phyloP scores from a whole-genome alignment of 31 red algal genomes.

The Asparagopsis taxiformis region DNA sequence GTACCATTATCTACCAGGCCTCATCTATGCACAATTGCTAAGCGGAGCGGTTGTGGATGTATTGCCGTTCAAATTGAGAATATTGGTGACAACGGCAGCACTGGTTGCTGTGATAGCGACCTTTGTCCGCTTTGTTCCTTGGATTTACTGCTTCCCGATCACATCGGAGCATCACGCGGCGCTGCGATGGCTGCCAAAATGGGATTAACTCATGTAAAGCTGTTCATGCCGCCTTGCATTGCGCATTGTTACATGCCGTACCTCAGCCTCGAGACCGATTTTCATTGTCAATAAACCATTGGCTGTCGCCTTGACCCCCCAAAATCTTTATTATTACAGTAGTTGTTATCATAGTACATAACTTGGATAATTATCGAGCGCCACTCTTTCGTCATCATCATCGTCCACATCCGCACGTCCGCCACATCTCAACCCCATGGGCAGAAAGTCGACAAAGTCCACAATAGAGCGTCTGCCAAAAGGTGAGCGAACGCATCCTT shows the following conservation, averaged over 20 bases:
- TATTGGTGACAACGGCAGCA: conserved; percentile 23
- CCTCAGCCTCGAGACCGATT: too few species aligned
- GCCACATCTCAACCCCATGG: too few species aligned
- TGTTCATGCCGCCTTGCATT: too few species aligned
- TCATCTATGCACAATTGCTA: conserved; percentile 93
- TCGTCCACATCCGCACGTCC: too few species aligned
- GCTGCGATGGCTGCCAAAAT: conserved; percentile 73
- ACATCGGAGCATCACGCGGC: conserved; percentile 49
- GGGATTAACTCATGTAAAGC: too few species aligned
- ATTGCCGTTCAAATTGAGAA: conserved; percentile 43
- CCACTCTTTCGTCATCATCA: too few species aligned
- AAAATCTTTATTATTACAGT: too few species aligned
- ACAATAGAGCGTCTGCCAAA: conserved; percentile 22
- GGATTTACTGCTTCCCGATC: conserved; percentile 85
- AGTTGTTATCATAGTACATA: too few species aligned
- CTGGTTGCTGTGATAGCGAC: conserved; percentile 34
- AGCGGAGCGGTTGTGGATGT: conserved; percentile 76
- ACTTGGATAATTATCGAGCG: too few species aligned
- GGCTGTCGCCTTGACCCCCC: too few species aligned
- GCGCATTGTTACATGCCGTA: too few species aligned
- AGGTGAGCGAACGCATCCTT: conserved; percentile 8
- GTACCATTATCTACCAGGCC: conserved; percentile 98
- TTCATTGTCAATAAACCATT: too few species aligned
- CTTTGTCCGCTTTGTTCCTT: conserved; percentile 80
- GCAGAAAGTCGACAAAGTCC: background rate